Conservation (phyloP, 2,329 filamentous ascomycete genomes). For the Diaporthe ampelina region DNA sequence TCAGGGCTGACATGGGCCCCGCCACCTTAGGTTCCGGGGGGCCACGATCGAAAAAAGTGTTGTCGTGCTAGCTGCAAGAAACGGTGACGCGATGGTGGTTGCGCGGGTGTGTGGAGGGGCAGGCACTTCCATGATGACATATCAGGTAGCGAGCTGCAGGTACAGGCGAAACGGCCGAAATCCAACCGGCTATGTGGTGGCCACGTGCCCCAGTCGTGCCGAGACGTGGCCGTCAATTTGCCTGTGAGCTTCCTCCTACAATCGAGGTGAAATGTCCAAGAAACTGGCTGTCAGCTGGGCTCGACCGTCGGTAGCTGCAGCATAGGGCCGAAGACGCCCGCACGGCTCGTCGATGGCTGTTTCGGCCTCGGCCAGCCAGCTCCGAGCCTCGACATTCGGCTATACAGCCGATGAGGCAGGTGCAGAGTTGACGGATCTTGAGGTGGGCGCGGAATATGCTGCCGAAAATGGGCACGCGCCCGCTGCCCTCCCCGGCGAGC, state of each 20-base stretch:
- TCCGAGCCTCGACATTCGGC: slow-evolving; percentile 23
- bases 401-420: slow-evolving; percentile 5
- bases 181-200: slow-evolving; percentile 24
- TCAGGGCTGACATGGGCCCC: slow-evolving; percentile 14
- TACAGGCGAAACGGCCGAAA: slow-evolving; percentile 23
- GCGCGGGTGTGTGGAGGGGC: neutral
- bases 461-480: neutral
- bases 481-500: slow-evolving; percentile 6
- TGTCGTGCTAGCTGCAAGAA: neutral
- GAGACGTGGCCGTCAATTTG: neutral
- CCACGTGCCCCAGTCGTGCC: slow-evolving; percentile 13
- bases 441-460: slow-evolving; percentile 3
- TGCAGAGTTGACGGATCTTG: neutral
- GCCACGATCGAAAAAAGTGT: neutral
- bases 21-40: neutral
- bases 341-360: slow-evolving; percentile 1
- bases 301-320: slow-evolving; percentile 11
- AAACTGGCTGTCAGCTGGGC: neutral
- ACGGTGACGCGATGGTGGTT: neutral
- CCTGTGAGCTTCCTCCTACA: neutral
- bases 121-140: slow-evolving; percentile 15
- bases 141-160: slow-evolving; percentile 26
- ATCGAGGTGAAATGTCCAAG: neutral
- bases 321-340: slow-evolving; percentile 12
- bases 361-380: slow-evolving; percentile 18